These are phyloP conservation scores for Fusarium cicatricum DNA, from an alignment of 2,329 filamentous ascomycete genomes.

Conservation along the genomic window DNA sequence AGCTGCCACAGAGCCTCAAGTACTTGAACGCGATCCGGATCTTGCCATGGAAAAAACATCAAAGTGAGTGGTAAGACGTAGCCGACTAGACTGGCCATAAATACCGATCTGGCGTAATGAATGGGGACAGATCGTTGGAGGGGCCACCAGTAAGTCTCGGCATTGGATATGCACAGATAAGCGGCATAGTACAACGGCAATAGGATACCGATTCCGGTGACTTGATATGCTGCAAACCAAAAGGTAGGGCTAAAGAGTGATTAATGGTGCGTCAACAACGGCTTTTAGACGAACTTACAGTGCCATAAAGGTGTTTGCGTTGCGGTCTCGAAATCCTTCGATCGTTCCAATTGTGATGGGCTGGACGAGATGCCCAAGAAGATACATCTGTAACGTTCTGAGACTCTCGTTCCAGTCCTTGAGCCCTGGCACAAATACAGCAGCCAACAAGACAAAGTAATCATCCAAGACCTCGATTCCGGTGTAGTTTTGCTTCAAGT, in stretches of 20 bases:
- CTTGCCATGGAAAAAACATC: slow-evolving; percentile 12
- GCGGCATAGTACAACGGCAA: slow-evolving; percentile 26
- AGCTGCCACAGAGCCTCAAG: slow-evolving; percentile 17
- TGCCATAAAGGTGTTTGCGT: background rate
- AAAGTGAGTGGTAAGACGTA: background rate
- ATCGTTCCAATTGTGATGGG: background rate
- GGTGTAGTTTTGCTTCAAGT: background rate
- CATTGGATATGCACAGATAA: slow-evolving; percentile 13
- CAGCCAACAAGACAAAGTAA: background rate
- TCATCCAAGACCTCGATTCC: background rate
- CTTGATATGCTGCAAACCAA: slow-evolving; percentile 15
- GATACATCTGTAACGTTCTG: background rate
- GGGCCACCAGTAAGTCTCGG: slow-evolving; percentile 22
- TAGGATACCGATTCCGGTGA: slow-evolving; percentile 6
- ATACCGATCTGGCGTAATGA: background rate
- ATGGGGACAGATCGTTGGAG: slow-evolving; percentile 6
- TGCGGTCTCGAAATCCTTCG: background rate
- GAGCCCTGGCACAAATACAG: background rate
- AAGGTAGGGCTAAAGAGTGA: background rate
- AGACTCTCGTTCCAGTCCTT: background rate
- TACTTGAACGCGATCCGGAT: background rate
- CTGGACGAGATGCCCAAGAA: slow-evolving; percentile 3
- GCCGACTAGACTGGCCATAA: background rate
- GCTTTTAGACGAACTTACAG: background rate
- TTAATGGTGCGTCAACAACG: no score